Base-by-base conservation (phyloP, 352 stramenopile species). In the Phytopythium aichiense region DNA sequence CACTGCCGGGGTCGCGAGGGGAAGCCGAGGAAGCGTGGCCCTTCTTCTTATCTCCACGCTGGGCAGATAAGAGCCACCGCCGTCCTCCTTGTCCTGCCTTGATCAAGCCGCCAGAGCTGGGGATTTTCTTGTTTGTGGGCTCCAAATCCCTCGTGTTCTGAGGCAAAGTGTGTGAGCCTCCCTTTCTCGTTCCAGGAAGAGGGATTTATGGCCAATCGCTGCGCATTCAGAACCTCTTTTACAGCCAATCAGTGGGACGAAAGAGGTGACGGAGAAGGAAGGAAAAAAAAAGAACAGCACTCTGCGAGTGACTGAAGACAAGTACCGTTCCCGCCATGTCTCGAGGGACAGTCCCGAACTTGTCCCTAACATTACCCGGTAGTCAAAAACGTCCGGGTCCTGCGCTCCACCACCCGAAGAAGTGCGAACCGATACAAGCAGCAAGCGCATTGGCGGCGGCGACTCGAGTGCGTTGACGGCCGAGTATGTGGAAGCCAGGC, bases 401-500 rank as follows among this genome's bases (percentile, higher is more conserved):
- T 52, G 22, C 13, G 46, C 46, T 31, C 46, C 46, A 52, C 46
- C 46, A 52, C 46, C 46, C 46, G 46, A 30, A 33, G 46, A 30
- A 33, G 22, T 22, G 43, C 43, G 43, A 50, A 50, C 7, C 43
- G 43, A 30, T 18, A 50, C n/a, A 23, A 11, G 3, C 28, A 11
- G 3, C 28, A 52, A 52, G 15, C 7, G 22, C n/a, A 52, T 52
- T 56, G 25, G 25, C 22, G 33, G 52, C 38, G 30, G n/a, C 16
- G 38, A 58, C 28, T 30, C 28, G 28, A 30, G 28, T 4, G 28
- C 28, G 28, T 56, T 52, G 56, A 58, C 33, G 23, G 52, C 8
- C 52, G 52, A 30, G 9, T 18, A 89, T 89, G 79, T 89, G 79
- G 79, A 89, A 89, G 69, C 79, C 79, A 20, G 77, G 77, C 28